These are phyloP conservation scores for Cyclotella kingstonii DNA, from an alignment of 108 stramenopile genomes.

Conservation along the genomic window DNA sequence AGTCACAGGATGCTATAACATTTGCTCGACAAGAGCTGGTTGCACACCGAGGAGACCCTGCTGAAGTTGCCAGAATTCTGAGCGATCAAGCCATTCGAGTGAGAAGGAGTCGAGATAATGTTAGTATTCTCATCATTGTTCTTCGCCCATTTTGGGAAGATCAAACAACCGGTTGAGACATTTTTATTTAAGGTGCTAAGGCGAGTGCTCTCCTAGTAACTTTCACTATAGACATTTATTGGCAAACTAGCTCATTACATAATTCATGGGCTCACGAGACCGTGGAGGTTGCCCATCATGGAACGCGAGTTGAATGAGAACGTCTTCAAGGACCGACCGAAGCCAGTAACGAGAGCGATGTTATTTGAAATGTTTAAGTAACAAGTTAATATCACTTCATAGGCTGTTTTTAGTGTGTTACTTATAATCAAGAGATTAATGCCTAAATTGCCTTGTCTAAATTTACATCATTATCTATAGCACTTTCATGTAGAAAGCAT, in stretches of 20 bases:
- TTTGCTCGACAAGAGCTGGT: slow-evolving; percentile 84
- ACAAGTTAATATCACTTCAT: no score
- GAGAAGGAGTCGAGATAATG: slow-evolving; percentile 90
- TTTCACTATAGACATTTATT: not conserved
- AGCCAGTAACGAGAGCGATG: not conserved
- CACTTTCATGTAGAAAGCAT: no score
- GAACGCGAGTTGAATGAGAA: not conserved
- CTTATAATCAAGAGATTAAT: no score
- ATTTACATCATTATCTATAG: no score
- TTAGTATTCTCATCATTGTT: slow-evolving; percentile 90
- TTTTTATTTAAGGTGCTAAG: slow-evolving; percentile 4
- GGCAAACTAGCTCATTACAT: slow-evolving; percentile 17
- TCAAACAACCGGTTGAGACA: no score
- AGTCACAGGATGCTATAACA: slow-evolving; percentile 92
- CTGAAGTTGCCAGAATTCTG: slow-evolving; percentile 85
- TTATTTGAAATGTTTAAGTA: not conserved
- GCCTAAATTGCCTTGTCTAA: no score
- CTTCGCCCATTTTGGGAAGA: slow-evolving; percentile 90
- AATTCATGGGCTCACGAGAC: slow-evolving; percentile 16
- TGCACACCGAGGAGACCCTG: slow-evolving; percentile 88
- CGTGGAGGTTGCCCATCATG: not conserved
- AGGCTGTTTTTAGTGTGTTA: no score
- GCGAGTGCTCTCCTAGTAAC: slow-evolving; percentile 5
- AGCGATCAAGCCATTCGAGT: slow-evolving; percentile 92
- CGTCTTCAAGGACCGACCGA: no score